Conservation (phyloP, 495 filamentous ascomycete species). For the Podospora tetraspora region DNA sequence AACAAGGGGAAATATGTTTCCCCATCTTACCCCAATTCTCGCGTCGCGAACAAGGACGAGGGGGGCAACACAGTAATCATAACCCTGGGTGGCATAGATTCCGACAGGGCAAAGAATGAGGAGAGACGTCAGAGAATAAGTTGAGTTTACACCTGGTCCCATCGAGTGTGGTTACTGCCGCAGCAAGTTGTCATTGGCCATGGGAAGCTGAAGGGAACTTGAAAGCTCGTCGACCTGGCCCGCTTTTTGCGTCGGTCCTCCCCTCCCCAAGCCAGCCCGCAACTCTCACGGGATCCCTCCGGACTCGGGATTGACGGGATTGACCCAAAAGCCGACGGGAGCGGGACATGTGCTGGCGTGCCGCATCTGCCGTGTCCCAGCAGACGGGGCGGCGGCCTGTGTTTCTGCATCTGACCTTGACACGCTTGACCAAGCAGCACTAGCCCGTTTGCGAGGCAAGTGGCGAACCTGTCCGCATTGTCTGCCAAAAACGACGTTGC, state of each 20-base stretch:
- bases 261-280: too few species aligned
- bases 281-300: neutral
- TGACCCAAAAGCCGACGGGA: neutral
- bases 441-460: neutral
- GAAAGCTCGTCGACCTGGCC: neutral
- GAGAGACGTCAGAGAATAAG: neutral
- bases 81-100: neutral
- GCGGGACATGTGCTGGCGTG: neutral
- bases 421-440: neutral
- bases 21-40: neutral
- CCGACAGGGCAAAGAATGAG: neutral
- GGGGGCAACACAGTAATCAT: neutral
- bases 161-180: neutral
- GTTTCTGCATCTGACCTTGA: neutral
- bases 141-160: neutral
- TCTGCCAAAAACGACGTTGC: neutral
- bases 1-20: neutral
- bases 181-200: neutral
- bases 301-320: neutral
- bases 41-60: neutral
- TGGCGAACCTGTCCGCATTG: neutral
- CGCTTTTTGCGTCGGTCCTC: neutral
- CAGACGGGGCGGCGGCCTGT: neutral
- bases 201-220: neutral
- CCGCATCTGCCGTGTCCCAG: neutral